These are phyloP conservation scores for Neonectria faginata DNA, from an alignment of 2,329 filamentous ascomycete species.

Conservation along the genomic window DNA sequence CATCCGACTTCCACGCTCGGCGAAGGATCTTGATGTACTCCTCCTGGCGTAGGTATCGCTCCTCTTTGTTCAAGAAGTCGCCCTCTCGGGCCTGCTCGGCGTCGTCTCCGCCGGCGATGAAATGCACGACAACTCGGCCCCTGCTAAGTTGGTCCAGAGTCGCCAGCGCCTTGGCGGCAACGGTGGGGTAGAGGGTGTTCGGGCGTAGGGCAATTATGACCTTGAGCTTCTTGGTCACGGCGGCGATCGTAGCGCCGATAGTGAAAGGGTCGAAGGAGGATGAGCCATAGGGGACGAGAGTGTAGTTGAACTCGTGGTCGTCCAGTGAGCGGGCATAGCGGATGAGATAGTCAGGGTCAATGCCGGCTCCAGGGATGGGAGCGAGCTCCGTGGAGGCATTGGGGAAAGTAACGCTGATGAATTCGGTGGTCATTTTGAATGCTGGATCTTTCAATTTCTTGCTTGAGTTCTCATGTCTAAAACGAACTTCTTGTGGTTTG, in stretches of 20 bases:
- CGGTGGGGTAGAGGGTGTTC: constrained; percentile 69
- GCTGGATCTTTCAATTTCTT: constrained; percentile 1
- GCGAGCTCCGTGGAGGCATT: constrained; percentile 68
- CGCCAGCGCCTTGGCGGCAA: constrained; percentile 70
- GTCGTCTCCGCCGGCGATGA: constrained; percentile 72
- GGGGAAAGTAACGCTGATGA: constrained; percentile 69
- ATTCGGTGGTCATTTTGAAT: constrained; percentile 58
- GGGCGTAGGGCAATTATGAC: constrained; percentile 71
- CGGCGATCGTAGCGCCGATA: constrained; percentile 67
- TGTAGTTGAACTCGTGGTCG: constrained; percentile 72
- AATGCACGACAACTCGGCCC: constrained; percentile 70
- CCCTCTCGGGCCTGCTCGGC: constrained; percentile 70
- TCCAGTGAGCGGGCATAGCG: constrained; percentile 69
- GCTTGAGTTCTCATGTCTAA: background rate
- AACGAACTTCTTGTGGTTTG: constrained; percentile 5
- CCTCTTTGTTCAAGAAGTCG: constrained; percentile 68
- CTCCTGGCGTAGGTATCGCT: constrained; percentile 68
- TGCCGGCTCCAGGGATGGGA: constrained; percentile 62
- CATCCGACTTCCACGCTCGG: constrained; percentile 66
- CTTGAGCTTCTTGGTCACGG: constrained; percentile 69
- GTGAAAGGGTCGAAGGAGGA: constrained; percentile 60
- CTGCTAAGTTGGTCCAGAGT: constrained; percentile 70
- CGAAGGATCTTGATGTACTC: constrained; percentile 72
- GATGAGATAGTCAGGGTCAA: constrained; percentile 67
- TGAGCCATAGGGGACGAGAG: constrained; percentile 69